Evolutionary conservation across 805 yeast species (phyloP), one percentile per base, ranked within the genome.

Genomic region (Starmerella stigmatis): DNA sequence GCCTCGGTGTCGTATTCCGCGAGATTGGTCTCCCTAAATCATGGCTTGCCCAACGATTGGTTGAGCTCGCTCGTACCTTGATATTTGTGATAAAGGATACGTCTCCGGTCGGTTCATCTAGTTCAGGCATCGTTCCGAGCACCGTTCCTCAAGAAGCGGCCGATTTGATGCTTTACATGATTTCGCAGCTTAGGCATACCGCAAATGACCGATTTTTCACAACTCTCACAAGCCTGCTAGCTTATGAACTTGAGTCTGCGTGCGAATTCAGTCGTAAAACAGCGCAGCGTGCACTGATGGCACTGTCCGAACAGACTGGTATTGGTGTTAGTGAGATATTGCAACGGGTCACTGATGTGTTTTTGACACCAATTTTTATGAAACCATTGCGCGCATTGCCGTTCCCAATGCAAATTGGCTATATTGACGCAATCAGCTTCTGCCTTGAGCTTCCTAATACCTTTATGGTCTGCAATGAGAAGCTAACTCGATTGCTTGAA

Each of bases 321-420:
- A 79, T 79, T 12, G 75, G 94, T 1, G 71, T 85, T 36, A 74
- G 89, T 1, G 74, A 78, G 1, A 74, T 94, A 55, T 78, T 94
- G 63, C 75, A 78, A 4, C 88, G 89, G 16, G 88, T 94, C 43
- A 85, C 86, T 56, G 79, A 77, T 39, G 76, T 88, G 21, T 67
- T 94, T 23, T 65, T 92, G 38, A 83, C 94, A 0, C 97, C 99
- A 6, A 92, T 92, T 19, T 94, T 92, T 68, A 95, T 95, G 3
- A 92, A 92, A 60, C 99, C 99, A 0, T 65, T 92, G 47, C 72
- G 99, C 51, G 99, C 99, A 0, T 70, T 92, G 50, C 98, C 99
- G 0, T 92, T 94, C 66, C 92, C 95, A 4, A 92, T 89, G 95
- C 98, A 94, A 65, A 92, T 92, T 46, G 98, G 98, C 29, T 88